Evolutionary conservation across 2,329 filamentous ascomycete species (phyloP).

Genomic region (Xylariaceae sp.): DNA sequence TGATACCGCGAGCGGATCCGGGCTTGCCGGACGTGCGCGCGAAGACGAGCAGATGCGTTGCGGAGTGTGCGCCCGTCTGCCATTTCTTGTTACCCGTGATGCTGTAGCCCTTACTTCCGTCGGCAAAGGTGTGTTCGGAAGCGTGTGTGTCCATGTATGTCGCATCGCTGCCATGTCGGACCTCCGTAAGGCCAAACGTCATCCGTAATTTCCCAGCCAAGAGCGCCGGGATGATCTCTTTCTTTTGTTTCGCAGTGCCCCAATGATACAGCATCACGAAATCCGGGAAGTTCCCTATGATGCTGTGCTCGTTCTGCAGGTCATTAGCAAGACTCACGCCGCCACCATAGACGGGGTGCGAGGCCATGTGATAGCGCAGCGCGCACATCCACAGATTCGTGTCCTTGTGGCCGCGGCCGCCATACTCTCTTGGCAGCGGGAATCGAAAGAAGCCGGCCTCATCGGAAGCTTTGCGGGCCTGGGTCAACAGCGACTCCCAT

Average conservation of each 20-base stretch:
- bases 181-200: slow-evolving; percentile 59
- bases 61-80: slow-evolving; percentile 59
- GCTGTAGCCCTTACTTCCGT: slow-evolving; percentile 44
- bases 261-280: slow-evolving; percentile 58
- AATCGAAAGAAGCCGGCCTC: slow-evolving; percentile 57
- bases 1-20: slow-evolving; percentile 52
- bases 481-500: slow-evolving; percentile 51
- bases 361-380: slow-evolving; percentile 54
- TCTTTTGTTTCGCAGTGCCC: slow-evolving; percentile 49
- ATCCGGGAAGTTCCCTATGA: slow-evolving; percentile 59
- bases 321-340: slow-evolving; percentile 59
- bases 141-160: slow-evolving; percentile 57
- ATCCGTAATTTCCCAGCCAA: slow-evolving; percentile 49
- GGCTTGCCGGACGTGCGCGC: slow-evolving; percentile 51
- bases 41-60: slow-evolving; percentile 58
- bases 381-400: slow-evolving; percentile 60
- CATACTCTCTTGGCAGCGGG: slow-evolving; percentile 44
- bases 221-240: slow-evolving; percentile 47
- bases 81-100: slow-evolving; percentile 59
- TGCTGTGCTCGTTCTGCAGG: slow-evolving; percentile 57
- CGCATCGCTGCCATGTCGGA: slow-evolving; percentile 56
- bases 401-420: slow-evolving; percentile 36
- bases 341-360: slow-evolving; percentile 40
- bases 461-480: slow-evolving; percentile 49
- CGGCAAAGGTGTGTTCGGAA: slow-evolving; percentile 35